Conservation (phyloP, 352 stramenopile genomes). For the Phytopythium litorale region DNA sequence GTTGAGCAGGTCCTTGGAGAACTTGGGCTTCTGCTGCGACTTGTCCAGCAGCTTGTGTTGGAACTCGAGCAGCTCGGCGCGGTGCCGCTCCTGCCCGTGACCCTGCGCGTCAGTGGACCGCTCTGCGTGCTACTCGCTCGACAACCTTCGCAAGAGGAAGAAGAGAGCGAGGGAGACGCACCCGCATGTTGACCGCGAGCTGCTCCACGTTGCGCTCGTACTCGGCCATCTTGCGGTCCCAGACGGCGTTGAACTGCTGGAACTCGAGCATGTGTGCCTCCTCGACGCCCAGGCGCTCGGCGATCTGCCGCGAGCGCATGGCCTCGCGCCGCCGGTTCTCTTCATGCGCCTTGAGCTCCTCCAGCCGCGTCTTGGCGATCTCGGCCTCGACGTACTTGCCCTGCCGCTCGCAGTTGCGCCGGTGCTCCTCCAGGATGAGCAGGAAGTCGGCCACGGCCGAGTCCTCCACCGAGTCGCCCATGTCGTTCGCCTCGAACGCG, state of each 20-base stretch:
- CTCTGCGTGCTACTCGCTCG: neutral
- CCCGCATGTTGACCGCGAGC: conserved; percentile 90
- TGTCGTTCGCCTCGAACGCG: neutral
- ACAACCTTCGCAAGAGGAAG: neutral
- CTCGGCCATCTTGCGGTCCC: conserved; percentile 95
- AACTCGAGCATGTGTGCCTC: conserved; percentile 98
- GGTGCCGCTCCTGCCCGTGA: conserved; percentile 63
- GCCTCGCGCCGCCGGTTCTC: conserved; percentile 93
- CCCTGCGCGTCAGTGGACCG: neutral
- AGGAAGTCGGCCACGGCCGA: conserved; percentile 85
- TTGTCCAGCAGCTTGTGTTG: conserved; percentile 91
- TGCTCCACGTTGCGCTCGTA: conserved; percentile 92
- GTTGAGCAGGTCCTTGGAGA: conserved; percentile 94
- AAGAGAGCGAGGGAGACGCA: conserved; percentile 5
- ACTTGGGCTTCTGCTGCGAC: conserved; percentile 85
- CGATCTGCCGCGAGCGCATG: conserved; percentile 94
- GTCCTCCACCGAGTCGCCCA: conserved; percentile 43
- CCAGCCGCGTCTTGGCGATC: conserved; percentile 94
- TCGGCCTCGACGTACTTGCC: conserved; percentile 97
- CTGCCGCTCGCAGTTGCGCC: conserved; percentile 96
- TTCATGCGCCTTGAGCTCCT: conserved; percentile 96
- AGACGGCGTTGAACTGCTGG: conserved; percentile 96
- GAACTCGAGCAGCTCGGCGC: conserved; percentile 90
- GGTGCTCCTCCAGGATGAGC: conserved; percentile 92
- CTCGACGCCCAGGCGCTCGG: conserved; percentile 93